Evolutionary conservation across 805 yeast genomes (phyloP), one percentile per base, ranked within the genome.

Genomic region (Kluyveromyces dobzhanskii): DNA sequence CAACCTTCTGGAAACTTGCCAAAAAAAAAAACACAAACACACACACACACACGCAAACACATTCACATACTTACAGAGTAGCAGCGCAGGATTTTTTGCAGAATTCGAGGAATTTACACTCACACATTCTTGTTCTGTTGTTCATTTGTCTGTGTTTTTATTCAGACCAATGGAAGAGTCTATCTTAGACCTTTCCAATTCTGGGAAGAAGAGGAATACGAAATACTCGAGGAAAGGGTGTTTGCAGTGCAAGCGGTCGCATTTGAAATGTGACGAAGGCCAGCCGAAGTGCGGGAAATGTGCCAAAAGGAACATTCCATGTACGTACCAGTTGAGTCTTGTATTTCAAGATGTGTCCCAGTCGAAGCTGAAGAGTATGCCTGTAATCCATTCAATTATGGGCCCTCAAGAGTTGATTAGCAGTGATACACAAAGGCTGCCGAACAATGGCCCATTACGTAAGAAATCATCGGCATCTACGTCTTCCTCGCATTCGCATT

Each of bases 151-250:
- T 21, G 24, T 21, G n/a, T n/a, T n/a, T 9, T 21, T 21, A 21
- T 21, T 21, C 9, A 21, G 9, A 9, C 9, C 9, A 9, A 30
- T 30, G 32, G 21, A 17, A 16, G 21, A 30, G 21, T 30, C 32
- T 11, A 11, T 30, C n/a, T 17, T 30, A 6, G 32, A 30, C 19
- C 7, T 30, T 5, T 30, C 32, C 16, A 30, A 17, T 17, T 10
- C 32, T 14, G 21, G 32, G n/a, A 17, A 14, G 21, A 30, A 30
- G 32, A 14, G 32, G 21, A 30, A 30, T 18, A 30, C 32, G 8
- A 14, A 19, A 17, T 44, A 44, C 25, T 44, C 47, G 5, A 31
- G 44, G 26, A 38, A 38, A 13, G 47, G 47, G 2, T 44, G 47
- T 28, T 8, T 36, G 9, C 38, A 44, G 28, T 44, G 47, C 31